phyloP scores from a whole-genome alignment of 2,329 filamentous ascomycete genomes.

The Trichoderma asperellum region DNA sequence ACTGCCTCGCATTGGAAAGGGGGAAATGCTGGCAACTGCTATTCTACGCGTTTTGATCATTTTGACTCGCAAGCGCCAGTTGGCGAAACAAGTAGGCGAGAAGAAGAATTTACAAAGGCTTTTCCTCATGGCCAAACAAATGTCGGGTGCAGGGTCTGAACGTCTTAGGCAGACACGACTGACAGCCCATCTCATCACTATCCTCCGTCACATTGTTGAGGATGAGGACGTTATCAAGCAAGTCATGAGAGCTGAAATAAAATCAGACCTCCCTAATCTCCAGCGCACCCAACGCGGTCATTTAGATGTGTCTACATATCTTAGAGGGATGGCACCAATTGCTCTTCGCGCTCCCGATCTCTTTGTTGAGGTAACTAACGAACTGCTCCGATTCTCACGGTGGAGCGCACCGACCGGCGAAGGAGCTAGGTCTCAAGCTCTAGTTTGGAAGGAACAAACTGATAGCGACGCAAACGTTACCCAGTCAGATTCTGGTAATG shows the following conservation, averaged over 20 bases:
- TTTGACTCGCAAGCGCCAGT: constrained; percentile 75
- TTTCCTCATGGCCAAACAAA: constrained; percentile 94
- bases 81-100: constrained; percentile 78
- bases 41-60: constrained; percentile 84
- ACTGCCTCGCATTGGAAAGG: constrained; percentile 83
- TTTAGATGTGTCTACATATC: constrained; percentile 72
- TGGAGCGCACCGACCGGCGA: constrained; percentile 53
- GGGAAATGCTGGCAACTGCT: constrained; percentile 81
- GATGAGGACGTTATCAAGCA: constrained; percentile 90
- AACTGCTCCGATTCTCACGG: constrained; percentile 74
- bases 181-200: constrained; percentile 72
- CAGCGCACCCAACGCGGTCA: constrained; percentile 54
- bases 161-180: constrained; percentile 64
- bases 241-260: constrained; percentile 89
- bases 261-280: constrained; percentile 69
- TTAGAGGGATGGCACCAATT: constrained; percentile 76
- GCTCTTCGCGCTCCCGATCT: constrained; percentile 80
- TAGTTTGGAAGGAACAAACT: constrained; percentile 49
- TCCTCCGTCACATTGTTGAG: constrained; percentile 90
- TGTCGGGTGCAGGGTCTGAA: constrained; percentile 76
- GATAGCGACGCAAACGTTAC: constrained; percentile 32
- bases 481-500: constrained; percentile 29
- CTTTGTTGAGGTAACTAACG: constrained; percentile 86
- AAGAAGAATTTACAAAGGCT: constrained; percentile 87
- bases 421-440: constrained; percentile 39